Evolutionary conservation across 2,329 filamentous ascomycete species (phyloP), one percentile per base, ranked within the genome.

Genomic region (Colletotrichum horii): DNA sequence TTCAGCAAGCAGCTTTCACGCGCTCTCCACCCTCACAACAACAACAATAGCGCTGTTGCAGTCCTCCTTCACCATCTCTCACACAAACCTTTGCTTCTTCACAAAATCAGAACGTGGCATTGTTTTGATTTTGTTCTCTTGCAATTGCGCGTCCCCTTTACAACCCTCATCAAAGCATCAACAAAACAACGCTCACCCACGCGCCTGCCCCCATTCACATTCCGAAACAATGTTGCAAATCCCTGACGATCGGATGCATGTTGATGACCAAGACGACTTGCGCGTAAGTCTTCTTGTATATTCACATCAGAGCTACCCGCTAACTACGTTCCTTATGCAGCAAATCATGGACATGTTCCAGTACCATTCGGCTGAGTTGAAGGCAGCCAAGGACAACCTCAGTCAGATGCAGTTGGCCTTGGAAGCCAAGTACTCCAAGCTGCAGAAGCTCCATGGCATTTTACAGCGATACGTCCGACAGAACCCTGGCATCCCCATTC

Each of bases 291-390:
- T 8, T 48, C n/a, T 52, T 4, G 11, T 22, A 22, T 52, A 14
- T 12, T 52, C 6, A 1, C 43, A 52, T 4, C 0, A 2, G n/a
- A 52, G n/a, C n/a, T 1, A 8, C 14, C 3, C n/a, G n/a, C 43
- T 52, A 52, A 52, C 43, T 3, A n/a, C 12, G 4, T 52, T 22
- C 4, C 12, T 52, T 4, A 0, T 22, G 4, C 43, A 52, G 43
- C 19, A 52, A 11, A 24, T 24, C 43, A 52, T 24, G n/a, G 43
- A 52, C 12, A 52, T 52, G n/a, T 24, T 52, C n/a, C n/a, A 12
- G 4, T 52, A 48, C 19, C 38, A 12, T 19, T n/a, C 38, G 0
- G 38, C 38, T 48, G 38, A 48, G 38, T 3, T 48, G 38, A 48
- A 9, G 0, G 19, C 38, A n/a, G 38, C 38, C 38, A 48, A 52